phyloP scores from a whole-genome alignment of 306 rosid genomes.

The Carpinus viminea region DNA sequence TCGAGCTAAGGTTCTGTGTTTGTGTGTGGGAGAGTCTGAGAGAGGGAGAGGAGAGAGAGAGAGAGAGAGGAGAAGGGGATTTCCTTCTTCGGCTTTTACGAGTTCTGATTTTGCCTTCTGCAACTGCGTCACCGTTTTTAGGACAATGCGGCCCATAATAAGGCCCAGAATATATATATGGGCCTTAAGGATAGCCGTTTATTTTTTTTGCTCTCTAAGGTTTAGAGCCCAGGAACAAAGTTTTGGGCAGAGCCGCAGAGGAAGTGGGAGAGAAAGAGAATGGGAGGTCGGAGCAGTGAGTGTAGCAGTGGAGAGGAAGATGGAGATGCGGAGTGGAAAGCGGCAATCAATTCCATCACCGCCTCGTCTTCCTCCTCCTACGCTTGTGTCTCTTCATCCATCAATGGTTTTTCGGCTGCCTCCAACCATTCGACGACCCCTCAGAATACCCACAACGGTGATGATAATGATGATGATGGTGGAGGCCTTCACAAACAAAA shows the following conservation, averaged over 20 bases:
- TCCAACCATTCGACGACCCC: constrained; percentile 17
- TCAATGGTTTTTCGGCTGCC: constrained; percentile 33
- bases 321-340: constrained; percentile 77
- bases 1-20: not conserved
- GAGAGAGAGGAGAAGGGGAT: not conserved
- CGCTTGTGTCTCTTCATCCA: constrained; percentile 36
- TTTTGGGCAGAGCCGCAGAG: not conserved
- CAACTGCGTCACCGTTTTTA: not conserved
- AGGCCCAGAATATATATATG: not conserved
- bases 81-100: not conserved
- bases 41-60: not conserved
- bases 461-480: constrained; percentile 16
- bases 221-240: rapidly evolving
- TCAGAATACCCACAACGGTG: not conserved
- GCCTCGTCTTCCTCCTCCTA: constrained; percentile 36
- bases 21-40: not conserved
- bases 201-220: not conserved
- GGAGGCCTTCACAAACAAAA: constrained; percentile 31
- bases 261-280: constrained; percentile 32
- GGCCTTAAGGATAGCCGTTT: not conserved
- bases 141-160: not conserved
- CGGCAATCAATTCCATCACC: constrained; percentile 72
- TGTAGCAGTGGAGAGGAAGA: constrained; percentile 81
- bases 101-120: not conserved
- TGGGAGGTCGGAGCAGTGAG: constrained; percentile 43